A percentile compares a stretch with the other conserved stretches of the same genome.
phyloP scores from a whole-genome alignment of 805 yeast species.

The Candida palmyrensis region DNA sequence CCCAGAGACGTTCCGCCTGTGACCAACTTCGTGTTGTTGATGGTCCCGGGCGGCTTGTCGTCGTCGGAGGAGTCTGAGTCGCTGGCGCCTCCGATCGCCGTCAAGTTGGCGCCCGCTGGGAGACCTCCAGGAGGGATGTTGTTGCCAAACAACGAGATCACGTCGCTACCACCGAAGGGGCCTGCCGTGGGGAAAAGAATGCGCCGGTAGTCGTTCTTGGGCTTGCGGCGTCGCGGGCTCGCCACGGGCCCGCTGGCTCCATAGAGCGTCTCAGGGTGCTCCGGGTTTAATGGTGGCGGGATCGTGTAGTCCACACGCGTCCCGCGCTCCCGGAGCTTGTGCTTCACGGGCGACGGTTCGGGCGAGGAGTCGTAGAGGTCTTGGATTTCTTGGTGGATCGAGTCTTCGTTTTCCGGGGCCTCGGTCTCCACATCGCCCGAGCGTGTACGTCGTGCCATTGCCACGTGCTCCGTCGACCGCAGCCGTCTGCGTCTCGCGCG shows the following conservation, averaged over 20 bases:
- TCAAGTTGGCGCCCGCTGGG: slow-evolving; percentile 21
- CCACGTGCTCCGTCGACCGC: slow-evolving; percentile 14
- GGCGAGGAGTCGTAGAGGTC: slow-evolving; percentile 63
- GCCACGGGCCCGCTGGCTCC: slow-evolving; percentile 9
- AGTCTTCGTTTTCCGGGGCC: slow-evolving; percentile 23
- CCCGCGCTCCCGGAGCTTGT: slow-evolving; percentile 43
- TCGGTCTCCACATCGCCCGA: slow-evolving; percentile 6
- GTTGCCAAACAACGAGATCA: slow-evolving; percentile 73
- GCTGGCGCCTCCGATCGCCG: slow-evolving; percentile 29
- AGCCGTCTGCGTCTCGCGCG: slow-evolving; percentile 11
- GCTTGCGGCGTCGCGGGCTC: slow-evolving; percentile 24
- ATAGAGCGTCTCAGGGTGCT: slow-evolving; percentile 8
- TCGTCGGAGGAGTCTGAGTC: slow-evolving; percentile 65
- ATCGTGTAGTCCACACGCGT: slow-evolving; percentile 68
- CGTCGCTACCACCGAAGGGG: slow-evolving; percentile 97
- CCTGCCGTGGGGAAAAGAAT: slow-evolving; percentile 91
- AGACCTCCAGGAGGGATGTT: slow-evolving; percentile 50
- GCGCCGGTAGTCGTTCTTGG: slow-evolving; percentile 48
- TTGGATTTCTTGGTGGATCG: slow-evolving; percentile 58
- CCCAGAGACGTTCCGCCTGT: slow-evolving; percentile 30
- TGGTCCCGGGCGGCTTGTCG: slow-evolving; percentile 40
- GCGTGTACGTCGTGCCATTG: slow-evolving; percentile 13
- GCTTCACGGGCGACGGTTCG: slow-evolving; percentile 40
- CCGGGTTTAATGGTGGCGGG: slow-evolving; percentile 65
- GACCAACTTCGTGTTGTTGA: slow-evolving; percentile 26